A percentile compares a stretch with the other conserved stretches of the same genome.
Conservation (phyloP, 192 early-diverging fungal species). For the Backusella macrospora region DNA sequence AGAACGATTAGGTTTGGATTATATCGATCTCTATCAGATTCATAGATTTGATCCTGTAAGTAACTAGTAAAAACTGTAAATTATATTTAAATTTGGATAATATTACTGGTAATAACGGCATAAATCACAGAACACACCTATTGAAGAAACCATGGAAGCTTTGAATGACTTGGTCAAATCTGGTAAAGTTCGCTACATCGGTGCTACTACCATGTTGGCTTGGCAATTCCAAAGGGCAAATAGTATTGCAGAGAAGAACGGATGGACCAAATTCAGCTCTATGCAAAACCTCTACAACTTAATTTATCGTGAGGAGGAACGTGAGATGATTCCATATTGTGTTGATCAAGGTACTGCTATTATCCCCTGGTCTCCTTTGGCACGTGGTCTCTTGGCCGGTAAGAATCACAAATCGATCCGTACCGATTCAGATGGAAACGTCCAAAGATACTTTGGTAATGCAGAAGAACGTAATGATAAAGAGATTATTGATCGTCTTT, state of each 20-base stretch:
- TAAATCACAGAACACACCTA: constrained; percentile 38
- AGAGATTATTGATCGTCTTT: constrained; percentile 26
- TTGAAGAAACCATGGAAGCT: constrained; percentile 46
- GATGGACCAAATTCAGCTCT: constrained; percentile 50
- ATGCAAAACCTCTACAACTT: constrained; percentile 53
- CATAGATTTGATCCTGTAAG: constrained; percentile 41
- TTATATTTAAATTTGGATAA: too few species aligned
- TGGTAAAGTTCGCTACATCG: constrained; percentile 45
- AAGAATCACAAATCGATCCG: constrained; percentile 11
- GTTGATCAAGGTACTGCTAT: constrained; percentile 43
- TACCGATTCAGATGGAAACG: neutral
- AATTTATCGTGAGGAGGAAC: constrained; percentile 56
- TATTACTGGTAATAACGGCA: too few species aligned
- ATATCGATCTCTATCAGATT: constrained; percentile 58
- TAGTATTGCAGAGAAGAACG: constrained; percentile 48
- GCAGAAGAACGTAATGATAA: neutral
- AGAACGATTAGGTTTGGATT: constrained; percentile 30
- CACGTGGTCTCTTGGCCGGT: constrained; percentile 45
- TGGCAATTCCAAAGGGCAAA: constrained; percentile 56
- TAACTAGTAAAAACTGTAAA: too few species aligned
- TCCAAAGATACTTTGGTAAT: neutral
- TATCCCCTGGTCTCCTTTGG: constrained; percentile 54
- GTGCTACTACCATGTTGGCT: constrained; percentile 34
- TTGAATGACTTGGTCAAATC: constrained; percentile 43
- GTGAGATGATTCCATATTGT: constrained; percentile 57